phyloP scores from a whole-genome alignment of 495 filamentous ascomycete genomes.

The Trichoderma virens region DNA sequence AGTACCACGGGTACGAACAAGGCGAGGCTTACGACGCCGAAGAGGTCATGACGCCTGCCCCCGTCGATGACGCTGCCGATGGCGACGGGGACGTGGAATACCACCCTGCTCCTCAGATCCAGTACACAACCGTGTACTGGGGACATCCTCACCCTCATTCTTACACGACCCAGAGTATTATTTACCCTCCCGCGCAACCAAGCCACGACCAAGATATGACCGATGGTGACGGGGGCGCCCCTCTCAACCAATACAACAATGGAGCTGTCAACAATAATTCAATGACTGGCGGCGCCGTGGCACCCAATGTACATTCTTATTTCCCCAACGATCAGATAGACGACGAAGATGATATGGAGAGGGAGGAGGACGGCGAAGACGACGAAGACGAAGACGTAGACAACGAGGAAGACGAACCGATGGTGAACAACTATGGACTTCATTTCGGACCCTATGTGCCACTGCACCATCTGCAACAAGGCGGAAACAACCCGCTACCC shows the following conservation, averaged over 20 bases:
- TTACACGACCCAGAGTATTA: no score
- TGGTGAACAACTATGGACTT: no score
- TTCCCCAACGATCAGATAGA: background rate
- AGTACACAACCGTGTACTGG: no score
- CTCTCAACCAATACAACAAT: background rate
- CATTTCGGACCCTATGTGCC: background rate
- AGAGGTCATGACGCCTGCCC: background rate
- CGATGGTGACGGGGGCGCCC: background rate
- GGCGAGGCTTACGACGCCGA: background rate
- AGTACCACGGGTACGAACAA: background rate
- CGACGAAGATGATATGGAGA: background rate
- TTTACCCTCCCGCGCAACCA: background rate
- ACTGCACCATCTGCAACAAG: background rate
- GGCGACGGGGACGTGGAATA: background rate
- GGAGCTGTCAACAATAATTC: background rate
- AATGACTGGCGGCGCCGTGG: no score
- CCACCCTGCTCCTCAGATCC: no score
- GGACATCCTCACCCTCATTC: no score
- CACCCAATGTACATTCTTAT: background rate
- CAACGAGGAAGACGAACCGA: background rate
- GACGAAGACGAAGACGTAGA: background rate
- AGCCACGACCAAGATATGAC: slow-evolving; percentile 3
- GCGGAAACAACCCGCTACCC: background rate
- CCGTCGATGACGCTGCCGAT: background rate
- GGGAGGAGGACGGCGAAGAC: background rate